Evolutionary conservation across 345 rosid species (phyloP), one percentile per base, ranked within the genome.

Genomic region (Citrus medica): DNA sequence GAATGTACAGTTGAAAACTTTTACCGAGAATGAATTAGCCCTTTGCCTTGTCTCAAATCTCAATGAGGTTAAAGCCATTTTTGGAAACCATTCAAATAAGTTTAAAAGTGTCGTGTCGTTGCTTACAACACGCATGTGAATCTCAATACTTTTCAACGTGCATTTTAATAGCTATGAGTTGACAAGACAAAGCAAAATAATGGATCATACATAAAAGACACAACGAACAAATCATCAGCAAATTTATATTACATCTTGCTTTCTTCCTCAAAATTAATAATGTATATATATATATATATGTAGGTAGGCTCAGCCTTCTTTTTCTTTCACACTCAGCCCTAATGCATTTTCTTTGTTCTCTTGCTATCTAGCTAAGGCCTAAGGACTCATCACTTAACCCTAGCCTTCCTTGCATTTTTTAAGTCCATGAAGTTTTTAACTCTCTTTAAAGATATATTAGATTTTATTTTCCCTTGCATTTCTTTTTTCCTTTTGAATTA

Each of bases 71-170:
- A 14, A 51, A 17, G 21, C 17, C 16, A 13, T 51, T 51, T 51
- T 51, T 13, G 56, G 21, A 51, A 5, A 51, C 28, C 24, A 67
- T 67, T 67, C 30, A 33, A 56, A 55, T n/a, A 35, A 56, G n/a
- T 22, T 32, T 2, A 12, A 33, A 58, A 33, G 21, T n/a, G 76
- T 73, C 67, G 16, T 24, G 38, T 73, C 67, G 25, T 37, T 13
- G 66, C 4, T 55, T 60, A 38, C 76, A 72, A 27, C 68, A 38
- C 58, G 27, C 77, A 74, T 74, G 77, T 74, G 77, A 40, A 27
- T 27, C 28, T 55, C 68, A 27, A 38, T 40, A 9, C 58, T 74
- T 42, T 56, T 62, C 55, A 62, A 48, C 55, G 27, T 25, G 25
- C 37, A 61, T 24, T 60, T 74, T 17, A 61, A 58, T 58, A 59